Evolutionary conservation across 768 basidiomycete species (phyloP).

Genomic region (Epithele typhae): DNA sequence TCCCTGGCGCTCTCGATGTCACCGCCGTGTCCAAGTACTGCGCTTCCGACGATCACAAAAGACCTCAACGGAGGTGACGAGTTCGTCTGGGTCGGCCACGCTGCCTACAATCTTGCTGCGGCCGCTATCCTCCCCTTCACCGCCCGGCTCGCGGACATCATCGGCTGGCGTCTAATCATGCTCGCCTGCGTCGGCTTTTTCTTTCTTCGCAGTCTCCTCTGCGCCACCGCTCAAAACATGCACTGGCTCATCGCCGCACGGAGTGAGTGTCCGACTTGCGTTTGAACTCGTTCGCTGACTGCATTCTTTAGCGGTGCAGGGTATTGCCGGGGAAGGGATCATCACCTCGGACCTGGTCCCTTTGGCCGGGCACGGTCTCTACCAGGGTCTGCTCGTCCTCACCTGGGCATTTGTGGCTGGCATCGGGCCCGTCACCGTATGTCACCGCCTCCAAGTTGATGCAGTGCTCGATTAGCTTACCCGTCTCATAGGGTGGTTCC

Average conservation of each 20-base stretch:
- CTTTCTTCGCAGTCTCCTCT: conserved; percentile 37
- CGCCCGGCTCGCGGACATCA: conserved; percentile 34
- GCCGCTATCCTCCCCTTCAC: conserved; percentile 38
- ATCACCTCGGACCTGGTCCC: conserved; percentile 36
- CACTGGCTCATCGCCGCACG: conserved; percentile 36
- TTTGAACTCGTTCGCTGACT: not conserved
- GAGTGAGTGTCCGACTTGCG: not conserved
- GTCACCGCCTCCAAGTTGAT: not conserved
- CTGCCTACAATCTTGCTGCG: conserved; percentile 38
- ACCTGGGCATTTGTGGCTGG: conserved; percentile 26
- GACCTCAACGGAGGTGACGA: conserved; percentile 32
- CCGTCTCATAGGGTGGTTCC: conserved; percentile 16
- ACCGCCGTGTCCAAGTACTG: too few species aligned
- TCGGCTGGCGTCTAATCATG: conserved; percentile 35
- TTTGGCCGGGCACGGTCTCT: conserved; percentile 32
- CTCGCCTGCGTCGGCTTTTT: conserved; percentile 31
- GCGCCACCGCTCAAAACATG: conserved; percentile 37
- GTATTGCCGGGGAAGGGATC: conserved; percentile 30
- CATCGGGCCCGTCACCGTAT: conserved; percentile 23
- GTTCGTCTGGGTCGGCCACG: conserved; percentile 44
- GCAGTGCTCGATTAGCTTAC: not conserved
- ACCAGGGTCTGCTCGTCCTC: conserved; percentile 23
- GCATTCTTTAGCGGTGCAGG: conserved; percentile 27
- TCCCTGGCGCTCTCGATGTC: conserved; percentile 24
- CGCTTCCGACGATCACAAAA: conserved; percentile 38